These are phyloP conservation scores for Alternaria arbusti DNA, from an alignment of 2,329 filamentous ascomycete species.

Conservation along the genomic window DNA sequence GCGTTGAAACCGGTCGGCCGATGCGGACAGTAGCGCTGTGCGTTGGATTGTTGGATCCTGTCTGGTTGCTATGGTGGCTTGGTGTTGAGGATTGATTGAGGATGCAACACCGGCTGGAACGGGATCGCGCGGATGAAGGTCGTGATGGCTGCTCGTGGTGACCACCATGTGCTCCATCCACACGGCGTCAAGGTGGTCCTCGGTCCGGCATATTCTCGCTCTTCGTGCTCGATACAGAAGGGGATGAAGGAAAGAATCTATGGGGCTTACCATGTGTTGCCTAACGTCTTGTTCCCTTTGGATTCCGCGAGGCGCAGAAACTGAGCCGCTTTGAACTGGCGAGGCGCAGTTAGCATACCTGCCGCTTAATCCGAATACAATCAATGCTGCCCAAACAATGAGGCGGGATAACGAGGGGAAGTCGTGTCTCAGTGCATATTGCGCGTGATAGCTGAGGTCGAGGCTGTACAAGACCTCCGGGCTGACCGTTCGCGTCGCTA, in stretches of 20 bases:
- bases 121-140: conserved; percentile 22
- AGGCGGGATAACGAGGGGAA: conserved; percentile 36
- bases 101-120: conserved; percentile 18
- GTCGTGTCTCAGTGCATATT: conserved; percentile 33
- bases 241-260: conserved; percentile 6
- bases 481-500: conserved; percentile 32
- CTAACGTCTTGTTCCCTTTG: conserved; percentile 86
- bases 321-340: conserved; percentile 79
- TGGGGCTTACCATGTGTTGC: conserved; percentile 82
- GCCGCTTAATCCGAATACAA: conserved; percentile 33
- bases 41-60: conserved; percentile 26
- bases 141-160: conserved; percentile 11
- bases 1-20: conserved; percentile 37
- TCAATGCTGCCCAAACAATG: conserved; percentile 51
- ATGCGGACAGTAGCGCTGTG: conserved; percentile 23
- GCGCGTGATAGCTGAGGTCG: conserved; percentile 32
- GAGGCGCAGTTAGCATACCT: conserved; percentile 45
- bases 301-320: conserved; percentile 92
- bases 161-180: conserved; percentile 12
- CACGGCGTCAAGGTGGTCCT: conserved; percentile 16
- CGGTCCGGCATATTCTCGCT: conserved; percentile 29
- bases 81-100: conserved; percentile 31
- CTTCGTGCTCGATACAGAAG: conserved; percentile 15
- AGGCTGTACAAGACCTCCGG: conserved; percentile 20
- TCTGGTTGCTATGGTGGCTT: conserved; percentile 25